Percentiles rank a stretch among this genome's conserved stretches.
Evolutionary conservation across 2,329 filamentous ascomycete genomes (phyloP).

Genomic region (Neopestalotiopsis sp.): DNA sequence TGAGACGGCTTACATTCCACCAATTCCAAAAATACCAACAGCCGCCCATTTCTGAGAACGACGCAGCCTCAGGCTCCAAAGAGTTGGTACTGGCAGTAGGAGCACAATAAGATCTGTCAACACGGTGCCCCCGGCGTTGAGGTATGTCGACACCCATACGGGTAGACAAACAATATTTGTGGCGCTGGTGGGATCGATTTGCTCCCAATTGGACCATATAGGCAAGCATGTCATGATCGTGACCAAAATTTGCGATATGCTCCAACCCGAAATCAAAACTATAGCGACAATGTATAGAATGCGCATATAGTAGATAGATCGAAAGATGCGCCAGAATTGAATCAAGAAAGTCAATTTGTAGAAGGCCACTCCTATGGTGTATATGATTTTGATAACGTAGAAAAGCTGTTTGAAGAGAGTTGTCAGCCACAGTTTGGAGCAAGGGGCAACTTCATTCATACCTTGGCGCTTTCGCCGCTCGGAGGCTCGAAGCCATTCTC

Average conservation of each 20-base stretch:
- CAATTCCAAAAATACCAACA: constrained; percentile 15
- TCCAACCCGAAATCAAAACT: constrained; percentile 1
- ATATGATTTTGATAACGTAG: constrained; percentile 10
- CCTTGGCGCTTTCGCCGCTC: neutral
- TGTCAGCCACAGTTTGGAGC: neutral
- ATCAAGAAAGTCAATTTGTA: constrained; percentile 16
- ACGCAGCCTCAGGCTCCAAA: constrained; percentile 12
- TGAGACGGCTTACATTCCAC: constrained; percentile 7
- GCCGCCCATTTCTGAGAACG: constrained; percentile 16
- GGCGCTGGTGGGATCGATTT: neutral
- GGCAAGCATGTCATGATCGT: constrained; percentile 8
- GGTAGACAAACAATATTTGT: constrained; percentile 10
- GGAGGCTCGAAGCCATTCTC: neutral
- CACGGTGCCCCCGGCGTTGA: constrained; percentile 11
- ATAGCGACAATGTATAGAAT: constrained; percentile 11
- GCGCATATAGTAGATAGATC: constrained; percentile 13
- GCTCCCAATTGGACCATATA: constrained; percentile 6
- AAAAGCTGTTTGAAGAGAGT: neutral
- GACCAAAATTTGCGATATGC: constrained; percentile 12
- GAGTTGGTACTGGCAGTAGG: constrained; percentile 8
- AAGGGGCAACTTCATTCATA: neutral
- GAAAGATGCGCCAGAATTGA: constrained; percentile 16
- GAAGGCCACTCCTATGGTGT: constrained; percentile 10
- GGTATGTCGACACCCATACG: constrained; percentile 2
- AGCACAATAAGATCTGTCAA: constrained; percentile 16